Evolutionary conservation across 2,329 filamentous ascomycete genomes (phyloP).

Genomic region (Uncinocarpus reesii): DNA sequence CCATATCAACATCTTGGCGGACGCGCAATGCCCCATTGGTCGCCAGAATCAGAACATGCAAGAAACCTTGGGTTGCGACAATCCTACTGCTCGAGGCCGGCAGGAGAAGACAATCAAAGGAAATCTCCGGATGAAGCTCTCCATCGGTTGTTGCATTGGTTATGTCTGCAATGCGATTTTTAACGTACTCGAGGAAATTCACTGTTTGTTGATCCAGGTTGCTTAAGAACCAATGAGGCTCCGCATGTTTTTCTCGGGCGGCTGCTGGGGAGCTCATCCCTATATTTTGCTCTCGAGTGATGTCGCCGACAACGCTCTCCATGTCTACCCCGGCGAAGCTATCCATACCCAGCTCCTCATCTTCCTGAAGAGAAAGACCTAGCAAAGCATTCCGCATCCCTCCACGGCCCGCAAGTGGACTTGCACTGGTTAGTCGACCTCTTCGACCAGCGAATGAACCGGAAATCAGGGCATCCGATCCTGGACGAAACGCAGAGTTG

Average conservation of each 20-base stretch:
- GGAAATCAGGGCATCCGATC: constrained; percentile 17
- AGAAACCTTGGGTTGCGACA: constrained; percentile 64
- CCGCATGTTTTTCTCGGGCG: background rate
- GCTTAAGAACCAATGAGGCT: constrained; percentile 39
- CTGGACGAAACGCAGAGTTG: constrained; percentile 19
- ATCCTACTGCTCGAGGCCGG: constrained; percentile 44
- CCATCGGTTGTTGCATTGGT: constrained; percentile 9
- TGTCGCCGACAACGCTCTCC: constrained; percentile 23
- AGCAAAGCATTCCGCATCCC: constrained; percentile 13
- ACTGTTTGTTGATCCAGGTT: constrained; percentile 49
- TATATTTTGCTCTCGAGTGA: constrained; percentile 20
- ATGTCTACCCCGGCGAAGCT: constrained; percentile 17
- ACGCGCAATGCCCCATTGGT: constrained; percentile 56
- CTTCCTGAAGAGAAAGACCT: constrained; percentile 1
- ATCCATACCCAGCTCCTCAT: constrained; percentile 16
- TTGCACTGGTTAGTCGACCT: constrained; percentile 49
- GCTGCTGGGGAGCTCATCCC: constrained; percentile 7
- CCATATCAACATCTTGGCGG: constrained; percentile 41
- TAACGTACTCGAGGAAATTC: constrained; percentile 55
- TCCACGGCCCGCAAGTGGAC: constrained; percentile 50
- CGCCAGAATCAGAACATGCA: constrained; percentile 61
- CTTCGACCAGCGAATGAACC: constrained; percentile 23
- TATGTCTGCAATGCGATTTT: constrained; percentile 36
- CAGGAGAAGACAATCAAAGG: constrained; percentile 61
- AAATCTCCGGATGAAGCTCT: constrained; percentile 33